Base-by-base conservation (phyloP, 345 rosid genomes). In the Hibiscus mutabilis region DNA sequence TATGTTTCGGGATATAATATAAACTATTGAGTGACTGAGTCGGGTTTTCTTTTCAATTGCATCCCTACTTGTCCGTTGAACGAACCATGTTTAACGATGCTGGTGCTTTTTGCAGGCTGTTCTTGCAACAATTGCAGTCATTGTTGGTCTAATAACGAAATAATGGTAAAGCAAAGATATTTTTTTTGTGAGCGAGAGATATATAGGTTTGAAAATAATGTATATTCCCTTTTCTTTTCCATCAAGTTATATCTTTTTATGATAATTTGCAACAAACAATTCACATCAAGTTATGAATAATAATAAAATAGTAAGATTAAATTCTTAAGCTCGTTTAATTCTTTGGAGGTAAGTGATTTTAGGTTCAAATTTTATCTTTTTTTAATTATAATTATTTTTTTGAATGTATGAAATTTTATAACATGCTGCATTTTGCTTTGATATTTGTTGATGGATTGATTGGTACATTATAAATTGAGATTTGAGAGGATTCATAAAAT, bases 121-220 rank as follows among this genome's bases (percentile, higher is more conserved):
- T 76, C 78, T 93, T 62, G 98, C 85, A 9, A 87, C 94, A 2
- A 72, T 93, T 58, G 97, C 86, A 69, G 75, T 91, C 76, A 58
- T 91, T 75, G 72, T 93, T 47, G 94, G 92, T 58, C 90, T 65
- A 70, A 73, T 96, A n/a, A 87, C 74, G 76, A 88, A 89, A 66
- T 78, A 78, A 2, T 83, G 92, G 89, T 84, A 75, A 84, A 14
- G 4, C 27, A 19, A 19, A 18, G 1, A 19, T 19, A 19, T 19
- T 0, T 55, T 49, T 16, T 15, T 49, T 49, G 5, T 19, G 59
- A 52, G 13, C 2, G 24, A 44, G 74, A 71, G 52, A 53, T 59
- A n/a, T 42, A 40, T 25, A 40, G 37, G 53, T 16, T 58, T 55
- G 15, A 25, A 47, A 47, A 47, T 46, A 25, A 66, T 47, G 37